phyloP scores from a whole-genome alignment of 371 early-diverging fungal species.

The Nosema granulosis region DNA sequence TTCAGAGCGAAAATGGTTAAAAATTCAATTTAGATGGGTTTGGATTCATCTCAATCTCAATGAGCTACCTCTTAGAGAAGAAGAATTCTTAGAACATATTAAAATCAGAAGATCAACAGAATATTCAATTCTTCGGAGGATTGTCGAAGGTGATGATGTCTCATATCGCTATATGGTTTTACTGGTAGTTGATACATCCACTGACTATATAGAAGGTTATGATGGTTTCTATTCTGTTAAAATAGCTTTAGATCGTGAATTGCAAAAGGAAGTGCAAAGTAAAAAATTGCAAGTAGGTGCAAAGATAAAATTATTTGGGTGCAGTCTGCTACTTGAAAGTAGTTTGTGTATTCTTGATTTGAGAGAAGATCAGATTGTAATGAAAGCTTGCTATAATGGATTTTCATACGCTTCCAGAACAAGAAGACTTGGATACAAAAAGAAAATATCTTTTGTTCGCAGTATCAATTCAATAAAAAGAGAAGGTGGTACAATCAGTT shows the following conservation, averaged over 20 bases:
- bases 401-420: background rate
- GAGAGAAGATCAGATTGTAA: background rate
- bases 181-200: conserved; percentile 52
- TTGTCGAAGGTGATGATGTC: conserved; percentile 63
- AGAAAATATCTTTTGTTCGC: conserved; percentile 45
- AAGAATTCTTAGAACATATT: conserved; percentile 41
- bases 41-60: conserved; percentile 54
- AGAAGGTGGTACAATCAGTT: conserved; percentile 51
- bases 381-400: conserved; percentile 39
- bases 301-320: conserved; percentile 57
- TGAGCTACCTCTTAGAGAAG: background rate
- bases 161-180: conserved; percentile 64
- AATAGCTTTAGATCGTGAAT: conserved; percentile 26
- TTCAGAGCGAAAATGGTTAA: conserved; percentile 29
- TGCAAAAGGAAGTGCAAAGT: conserved; percentile 27
- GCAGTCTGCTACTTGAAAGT: conserved; percentile 35
- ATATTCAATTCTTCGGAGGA: conserved; percentile 60
- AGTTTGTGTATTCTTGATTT: conserved; percentile 35
- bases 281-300: conserved; percentile 32
- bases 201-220: conserved; percentile 49
- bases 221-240: conserved; percentile 59
- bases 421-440: conserved; percentile 51
- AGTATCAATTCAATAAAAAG: conserved; percentile 38
- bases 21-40: conserved; percentile 59
- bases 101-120: conserved; percentile 40